Base-by-base conservation (phyloP, 371 early-diverging fungal genomes). In the Mortierella sp. region DNA sequence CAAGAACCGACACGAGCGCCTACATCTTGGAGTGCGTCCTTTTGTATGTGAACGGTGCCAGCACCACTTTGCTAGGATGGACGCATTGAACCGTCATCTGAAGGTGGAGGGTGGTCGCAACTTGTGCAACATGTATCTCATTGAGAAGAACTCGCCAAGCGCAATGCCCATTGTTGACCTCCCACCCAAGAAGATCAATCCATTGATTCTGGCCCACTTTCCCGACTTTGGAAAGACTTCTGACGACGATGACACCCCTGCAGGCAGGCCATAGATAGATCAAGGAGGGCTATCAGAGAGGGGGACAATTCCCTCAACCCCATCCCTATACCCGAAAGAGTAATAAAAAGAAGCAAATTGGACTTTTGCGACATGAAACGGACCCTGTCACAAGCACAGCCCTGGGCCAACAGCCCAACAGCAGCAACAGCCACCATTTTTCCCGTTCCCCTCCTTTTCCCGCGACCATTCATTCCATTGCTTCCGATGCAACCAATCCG, bases 1-100 rank as follows among this genome's bases (percentile, higher is more conserved):
- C 82, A 84, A 93, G 54, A 94, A 93, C 67, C 81, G 96, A 21
- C 95, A 95, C 66, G 67, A 79, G 9, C 85, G 89, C 47, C 79
- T 90, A 19, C 90, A 90, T 47, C 80, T 73, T 53, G 90, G 89
- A 17, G 72, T 84, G 40, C 86, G 87, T 50, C 86, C 89, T 5
- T 87, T 79, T 72, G 77, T 71, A 3, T 91, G 91, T 51, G 67
- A 77, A 16, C 65, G 81, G 27, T 94, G 95, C 60, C 66, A 82
- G 13, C 93, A 92, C 64, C 68, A 83, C 0, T 94, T 94, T 82
- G 88, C 93, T 2, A 78, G 95, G 28, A 86, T 84, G 67, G 95
- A 94, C 64, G 94, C 94, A 27, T 67, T 93, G 19, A 83, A 85
- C 49, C 76, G 90, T 1, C 91, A 91, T 57, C 61, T 85, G 22